Base-by-base conservation (phyloP, 2,329 filamentous ascomycete species). In the Endoconidiophora laricicola region DNA sequence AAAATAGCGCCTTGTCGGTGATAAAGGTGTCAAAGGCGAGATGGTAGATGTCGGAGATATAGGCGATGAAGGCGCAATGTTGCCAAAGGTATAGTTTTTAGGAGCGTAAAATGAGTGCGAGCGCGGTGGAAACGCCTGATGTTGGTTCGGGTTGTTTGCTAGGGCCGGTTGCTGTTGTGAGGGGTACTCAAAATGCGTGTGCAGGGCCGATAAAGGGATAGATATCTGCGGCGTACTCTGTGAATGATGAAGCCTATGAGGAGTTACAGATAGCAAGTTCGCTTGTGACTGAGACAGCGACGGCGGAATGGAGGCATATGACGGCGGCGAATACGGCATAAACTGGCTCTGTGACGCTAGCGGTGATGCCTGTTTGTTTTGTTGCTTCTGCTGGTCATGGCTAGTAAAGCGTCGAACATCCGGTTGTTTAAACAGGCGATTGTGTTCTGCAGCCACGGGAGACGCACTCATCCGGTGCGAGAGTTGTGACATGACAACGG, bases 151-250 rank as follows among this genome's bases (percentile, higher is more conserved):
- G 16, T 29, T 47, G 12, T 10, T 29, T 29, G 26, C 26, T 24
- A 48, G 40, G 29, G 33, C 40, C 46, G 23, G 29, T 20, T 33
- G 29, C n/a, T 48, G 37, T 18, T 26, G 24, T 41, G 37, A 16
- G 23, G 24, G 46, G 3, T 41, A 41, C 12, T 45, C 40, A 24
- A n/a, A 23, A 23, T 42, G 24, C 7, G 46, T 18, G 12, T 44
- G 37, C 22, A 40, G 33, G 16, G 16, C 24, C n/a, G 40, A 44
- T 22, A 33, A 36, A 12, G 50, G 46, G 20, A 48, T 50, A 9
- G 44, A 39, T n/a, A 53, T 53, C 18, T 41, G 43, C 37, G 51
- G 51, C 7, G 51, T 49, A 23, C 51, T 53, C 23, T 50, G 47
- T 14, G 51, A 53, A 39, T 53, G 51, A 14, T 53, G 44, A 16